Percentiles rank a stretch among this genome's conserved stretches.
Evolutionary conservation across 2,329 filamentous ascomycete genomes (phyloP).

Genomic region (Raffaelea deltoideospora): DNA sequence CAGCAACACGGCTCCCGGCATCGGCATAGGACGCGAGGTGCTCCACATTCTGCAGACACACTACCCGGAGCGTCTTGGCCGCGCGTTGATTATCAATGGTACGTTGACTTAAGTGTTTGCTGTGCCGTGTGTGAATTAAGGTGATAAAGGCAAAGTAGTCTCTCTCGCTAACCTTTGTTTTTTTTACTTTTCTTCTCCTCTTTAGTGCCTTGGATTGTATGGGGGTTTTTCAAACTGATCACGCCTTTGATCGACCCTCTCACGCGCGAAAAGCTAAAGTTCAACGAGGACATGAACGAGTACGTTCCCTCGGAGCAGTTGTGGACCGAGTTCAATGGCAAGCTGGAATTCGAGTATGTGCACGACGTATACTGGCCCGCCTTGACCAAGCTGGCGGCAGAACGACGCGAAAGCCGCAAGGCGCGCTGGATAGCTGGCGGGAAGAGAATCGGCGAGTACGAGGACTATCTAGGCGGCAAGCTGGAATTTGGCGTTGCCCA

Average conservation of each 20-base stretch:
- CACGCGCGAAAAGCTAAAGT: conserved; percentile 89
- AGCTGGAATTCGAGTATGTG: conserved; percentile 82
- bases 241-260: conserved; percentile 91
- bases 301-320: conserved; percentile 74
- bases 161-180: no score
- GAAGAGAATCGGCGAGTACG: conserved; percentile 69
- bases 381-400: conserved; percentile 53
- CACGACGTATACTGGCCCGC: conserved; percentile 83
- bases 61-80: conserved; percentile 83
- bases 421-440: conserved; percentile 69
- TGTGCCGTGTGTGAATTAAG: no score
- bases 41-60: conserved; percentile 85
- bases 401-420: conserved; percentile 45
- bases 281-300: conserved; percentile 79
- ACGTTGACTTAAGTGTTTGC: no score
- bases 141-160: no score
- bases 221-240: conserved; percentile 91
- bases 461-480: conserved; percentile 67
- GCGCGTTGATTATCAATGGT: conserved; percentile 82
- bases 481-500: conserved; percentile 14
- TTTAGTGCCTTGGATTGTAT: conserved; percentile 76
- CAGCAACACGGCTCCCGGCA: conserved; percentile 55
- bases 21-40: conserved; percentile 69
- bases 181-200: neutral
- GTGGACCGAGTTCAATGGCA: conserved; percentile 59